Base-by-base conservation (phyloP, 805 yeast genomes). In the Candida piceae region DNA sequence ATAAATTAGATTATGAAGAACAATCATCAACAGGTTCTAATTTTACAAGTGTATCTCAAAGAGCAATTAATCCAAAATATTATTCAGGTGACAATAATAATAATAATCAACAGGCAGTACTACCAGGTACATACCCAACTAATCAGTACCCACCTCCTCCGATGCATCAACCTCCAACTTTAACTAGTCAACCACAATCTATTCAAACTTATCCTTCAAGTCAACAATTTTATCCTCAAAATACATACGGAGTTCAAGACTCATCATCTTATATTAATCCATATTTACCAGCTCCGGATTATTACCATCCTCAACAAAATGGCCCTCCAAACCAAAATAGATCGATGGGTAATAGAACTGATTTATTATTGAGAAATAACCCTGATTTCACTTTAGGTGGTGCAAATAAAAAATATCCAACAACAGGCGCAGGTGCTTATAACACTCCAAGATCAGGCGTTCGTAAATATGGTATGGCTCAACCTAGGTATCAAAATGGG, bases 1-100 rank as follows among this genome's bases (percentile, higher is more conserved):
- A 40, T 13, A 20, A 52, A 23, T 58, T 57, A 15, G 54, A 57
- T 7, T 44, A 49, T 33, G 36, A 46, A 5, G 76, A 68, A 32
- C 29, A 15, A 6, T 26, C 29, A n/a, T 15, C 17, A 26, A 7
- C 29, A 6, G 29, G 17, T 15, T 82, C 90, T 1, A 81, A 80
- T 50, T 80, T 84, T 58, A 83, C 93, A 1, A 78, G 87, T 35
- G 84, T 84, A 2, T 80, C 89, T 7, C 90, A 83, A 58, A 67
- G 90, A 54, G 88, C 80, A 19, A 69, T 77, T 12, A 83, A 83
- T 50, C 84, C 83, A 13, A 60, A 64, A 19, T 78, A 74, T 46
- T 67, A 63, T 37, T 52, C 61, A 38, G 68, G 65, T 24, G 59
- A n/a, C n/a, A n/a, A n/a, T n/a, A n/a, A n/a, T n/a, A n/a, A n/a